Percentiles rank a stretch among this genome's conserved stretches.
These are phyloP conservation scores for Cinchona pubescens DNA, from an alignment of 257 asterid species.

Conservation along the genomic window DNA sequence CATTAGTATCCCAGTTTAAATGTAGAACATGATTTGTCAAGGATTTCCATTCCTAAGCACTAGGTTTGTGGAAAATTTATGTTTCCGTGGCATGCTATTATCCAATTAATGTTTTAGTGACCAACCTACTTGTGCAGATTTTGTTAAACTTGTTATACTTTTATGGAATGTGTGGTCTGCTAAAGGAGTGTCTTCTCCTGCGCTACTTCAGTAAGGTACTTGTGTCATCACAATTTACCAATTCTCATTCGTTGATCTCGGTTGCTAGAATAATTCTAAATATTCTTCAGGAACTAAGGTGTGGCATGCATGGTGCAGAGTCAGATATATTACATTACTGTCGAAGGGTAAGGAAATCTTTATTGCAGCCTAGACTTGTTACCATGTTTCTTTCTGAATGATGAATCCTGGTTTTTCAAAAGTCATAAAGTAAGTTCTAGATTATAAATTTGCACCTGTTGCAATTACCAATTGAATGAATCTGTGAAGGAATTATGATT, in stretches of 20 bases:
- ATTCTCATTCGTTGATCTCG: not conserved
- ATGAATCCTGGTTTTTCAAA: not conserved
- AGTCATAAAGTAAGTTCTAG: not conserved
- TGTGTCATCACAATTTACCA: not conserved
- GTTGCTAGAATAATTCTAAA: not conserved
- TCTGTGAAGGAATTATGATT: not conserved
- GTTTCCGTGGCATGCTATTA: not conserved
- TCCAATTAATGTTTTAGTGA: not conserved
- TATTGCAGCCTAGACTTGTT: not conserved
- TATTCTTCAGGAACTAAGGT: constrained; percentile 17
- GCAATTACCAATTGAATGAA: not conserved
- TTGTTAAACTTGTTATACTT: constrained; percentile 22
- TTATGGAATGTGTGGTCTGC: constrained; percentile 24
- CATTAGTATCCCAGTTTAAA: not conserved
- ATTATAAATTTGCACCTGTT: not conserved
- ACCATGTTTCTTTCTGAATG: not conserved
- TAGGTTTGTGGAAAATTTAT: not conserved
- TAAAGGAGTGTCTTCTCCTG: constrained; percentile 21
- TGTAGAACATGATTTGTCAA: not conserved
- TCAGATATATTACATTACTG: constrained; percentile 14
- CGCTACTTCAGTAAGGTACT: constrained; percentile 28
- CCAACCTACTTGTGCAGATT: constrained; percentile 12
- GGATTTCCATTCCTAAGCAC: not conserved
- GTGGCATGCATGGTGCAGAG: constrained; percentile 15
- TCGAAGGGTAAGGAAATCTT: constrained; percentile 15